Evolutionary conservation across 2,329 filamentous ascomycete genomes (phyloP).

Genomic region (Pezizomycotina sp.): DNA sequence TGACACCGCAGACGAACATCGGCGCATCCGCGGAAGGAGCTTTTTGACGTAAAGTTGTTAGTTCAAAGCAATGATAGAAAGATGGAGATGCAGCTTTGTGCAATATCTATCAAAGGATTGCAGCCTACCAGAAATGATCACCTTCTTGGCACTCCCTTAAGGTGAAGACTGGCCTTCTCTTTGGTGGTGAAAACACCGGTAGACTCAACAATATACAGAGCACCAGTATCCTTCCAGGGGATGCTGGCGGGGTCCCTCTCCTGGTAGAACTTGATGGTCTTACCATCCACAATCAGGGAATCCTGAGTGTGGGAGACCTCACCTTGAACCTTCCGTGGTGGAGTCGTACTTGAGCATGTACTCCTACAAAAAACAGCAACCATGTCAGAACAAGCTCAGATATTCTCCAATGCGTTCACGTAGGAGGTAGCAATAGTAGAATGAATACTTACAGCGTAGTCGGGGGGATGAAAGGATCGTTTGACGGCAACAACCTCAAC

Average conservation of each 20-base stretch:
- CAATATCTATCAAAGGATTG: neutral
- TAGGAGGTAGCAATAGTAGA: neutral
- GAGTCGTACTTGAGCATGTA: slow-evolving; percentile 99
- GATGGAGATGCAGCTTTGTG: neutral
- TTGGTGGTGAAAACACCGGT: slow-evolving; percentile 98
- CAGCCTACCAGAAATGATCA: slow-evolving; percentile 41
- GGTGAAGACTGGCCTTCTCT: slow-evolving; percentile 85
- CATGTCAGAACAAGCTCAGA: slow-evolving; percentile 1
- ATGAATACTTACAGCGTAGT: slow-evolving; percentile 71
- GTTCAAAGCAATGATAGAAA: neutral
- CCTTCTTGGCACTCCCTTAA: slow-evolving; percentile 98
- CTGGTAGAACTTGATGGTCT: slow-evolving; percentile 84
- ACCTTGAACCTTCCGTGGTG: slow-evolving; percentile 93
- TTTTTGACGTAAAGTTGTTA: slow-evolving; percentile 47
- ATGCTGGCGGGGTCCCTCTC: slow-evolving; percentile 82
- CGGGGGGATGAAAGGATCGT: slow-evolving; percentile 97
- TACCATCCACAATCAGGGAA: slow-evolving; percentile 70
- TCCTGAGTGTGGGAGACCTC: slow-evolving; percentile 50
- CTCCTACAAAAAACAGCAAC: slow-evolving; percentile 41
- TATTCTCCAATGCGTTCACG: neutral
- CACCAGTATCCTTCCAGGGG: slow-evolving; percentile 74
- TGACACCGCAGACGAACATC: slow-evolving; percentile 99
- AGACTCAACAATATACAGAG: slow-evolving; percentile 90
- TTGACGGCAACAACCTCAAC: slow-evolving; percentile 91
- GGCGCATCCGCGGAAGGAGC: slow-evolving; percentile 87